Evolutionary conservation across 2,329 filamentous ascomycete species (phyloP).

Genomic region (Dactylellina cionopaga): DNA sequence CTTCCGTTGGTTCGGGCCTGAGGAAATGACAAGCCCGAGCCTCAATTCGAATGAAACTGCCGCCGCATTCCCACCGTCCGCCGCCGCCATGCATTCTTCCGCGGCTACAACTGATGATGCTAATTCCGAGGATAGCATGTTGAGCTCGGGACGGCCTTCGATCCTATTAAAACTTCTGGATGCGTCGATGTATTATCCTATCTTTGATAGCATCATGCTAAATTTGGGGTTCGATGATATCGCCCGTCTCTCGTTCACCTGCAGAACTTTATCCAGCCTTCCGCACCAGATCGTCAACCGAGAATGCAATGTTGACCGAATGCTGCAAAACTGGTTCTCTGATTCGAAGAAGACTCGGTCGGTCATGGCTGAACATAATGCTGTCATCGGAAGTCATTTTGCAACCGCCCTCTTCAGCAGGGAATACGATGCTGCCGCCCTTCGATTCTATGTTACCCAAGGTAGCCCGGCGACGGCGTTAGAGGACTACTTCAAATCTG

Average conservation of each 20-base stretch:
- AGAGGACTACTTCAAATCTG: constrained; percentile 21
- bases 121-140: not conserved
- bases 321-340: constrained; percentile 15
- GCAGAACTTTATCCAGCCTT: constrained; percentile 16
- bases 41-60: not conserved
- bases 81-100: constrained; percentile 10
- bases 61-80: not conserved
- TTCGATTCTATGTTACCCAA: constrained; percentile 35
- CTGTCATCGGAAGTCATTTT: constrained; percentile 48
- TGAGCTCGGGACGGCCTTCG: not conserved
- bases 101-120: not conserved
- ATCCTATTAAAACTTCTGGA: constrained; percentile 24
- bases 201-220: constrained; percentile 20
- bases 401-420: constrained; percentile 47
- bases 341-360: constrained; percentile 20
- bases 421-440: constrained; percentile 12
- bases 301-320: constrained; percentile 42
- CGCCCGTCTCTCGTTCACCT: constrained; percentile 34
- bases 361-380: constrained; percentile 40
- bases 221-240: constrained; percentile 32
- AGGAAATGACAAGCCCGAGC: not conserved
- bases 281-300: constrained; percentile 27
- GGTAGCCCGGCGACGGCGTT: constrained; percentile 14
- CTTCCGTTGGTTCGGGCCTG: not conserved
- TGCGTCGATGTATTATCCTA: constrained; percentile 32